Conservation (phyloP, 305 asterid species). For the Fraxinus nigra region DNA sequence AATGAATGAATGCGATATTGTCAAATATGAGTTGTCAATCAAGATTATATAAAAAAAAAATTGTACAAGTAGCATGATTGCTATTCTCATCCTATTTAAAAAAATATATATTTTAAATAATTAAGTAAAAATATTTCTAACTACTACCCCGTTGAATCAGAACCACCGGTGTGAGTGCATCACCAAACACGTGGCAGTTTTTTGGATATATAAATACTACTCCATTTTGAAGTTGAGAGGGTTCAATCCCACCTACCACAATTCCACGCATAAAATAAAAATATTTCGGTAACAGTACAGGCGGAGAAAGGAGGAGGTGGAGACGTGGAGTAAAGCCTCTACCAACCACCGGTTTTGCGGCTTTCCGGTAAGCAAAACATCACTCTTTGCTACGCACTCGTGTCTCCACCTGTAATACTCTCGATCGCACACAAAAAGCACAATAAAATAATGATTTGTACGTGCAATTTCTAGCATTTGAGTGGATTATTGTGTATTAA, state of each 20-base stretch:
- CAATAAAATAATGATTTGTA: background rate
- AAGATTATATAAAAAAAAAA: too few species aligned
- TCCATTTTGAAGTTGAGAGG: conserved; percentile 12
- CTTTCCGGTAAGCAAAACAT: conserved; percentile 26
- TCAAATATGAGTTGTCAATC: too few species aligned
- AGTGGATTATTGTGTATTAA: background rate
- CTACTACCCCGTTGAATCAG: background rate
- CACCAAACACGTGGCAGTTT: background rate
- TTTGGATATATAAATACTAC: background rate
- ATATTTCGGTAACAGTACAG: background rate
- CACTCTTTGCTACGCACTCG: background rate
- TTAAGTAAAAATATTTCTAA: background rate
- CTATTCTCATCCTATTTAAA: background rate
- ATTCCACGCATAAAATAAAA: background rate
- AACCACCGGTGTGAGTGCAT: background rate
- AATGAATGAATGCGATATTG: too few species aligned
- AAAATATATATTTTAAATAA: too few species aligned
- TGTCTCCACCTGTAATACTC: background rate
- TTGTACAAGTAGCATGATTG: too few species aligned
- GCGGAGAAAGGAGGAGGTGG: background rate
- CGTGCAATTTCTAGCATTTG: background rate
- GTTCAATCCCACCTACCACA: conserved; percentile 31
- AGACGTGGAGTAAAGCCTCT: background rate
- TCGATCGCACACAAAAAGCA: background rate
- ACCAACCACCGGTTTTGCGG: conserved; percentile 15